Percentiles rank a stretch among this genome's conserved stretches.
Evolutionary conservation across 1,284 basidiomycete species (phyloP).

Genomic region (Boletus sp.): DNA sequence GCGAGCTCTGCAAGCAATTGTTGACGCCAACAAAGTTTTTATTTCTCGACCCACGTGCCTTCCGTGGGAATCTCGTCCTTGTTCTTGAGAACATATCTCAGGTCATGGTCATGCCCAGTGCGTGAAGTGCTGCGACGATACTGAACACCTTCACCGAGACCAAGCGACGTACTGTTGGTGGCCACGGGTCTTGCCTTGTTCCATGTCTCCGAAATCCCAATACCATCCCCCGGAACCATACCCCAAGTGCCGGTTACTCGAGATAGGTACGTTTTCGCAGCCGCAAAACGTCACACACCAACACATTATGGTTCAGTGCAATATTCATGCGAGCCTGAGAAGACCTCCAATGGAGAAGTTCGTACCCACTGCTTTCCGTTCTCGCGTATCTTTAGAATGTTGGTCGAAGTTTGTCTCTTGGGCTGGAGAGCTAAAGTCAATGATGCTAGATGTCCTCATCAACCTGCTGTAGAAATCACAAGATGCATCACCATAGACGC

Average conservation of each 20-base stretch:
- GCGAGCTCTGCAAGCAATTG: conserved; percentile 33
- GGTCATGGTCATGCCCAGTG: neutral
- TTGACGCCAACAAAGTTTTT: conserved; percentile 37
- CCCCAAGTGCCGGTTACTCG: conserved; percentile 52
- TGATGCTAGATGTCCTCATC: conserved; percentile 53
- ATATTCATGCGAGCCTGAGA: conserved; percentile 52
- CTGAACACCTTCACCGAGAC: neutral
- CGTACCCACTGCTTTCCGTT: conserved; percentile 63
- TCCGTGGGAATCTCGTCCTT: conserved; percentile 26
- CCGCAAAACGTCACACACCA: conserved; percentile 5
- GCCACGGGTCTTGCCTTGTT: neutral
- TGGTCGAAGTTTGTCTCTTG: conserved; percentile 29
- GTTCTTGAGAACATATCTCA: conserved; percentile 15
- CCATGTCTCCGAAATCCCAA: conserved; percentile 12
- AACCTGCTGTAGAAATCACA: conserved; percentile 70
- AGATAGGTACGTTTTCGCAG: conserved; percentile 42
- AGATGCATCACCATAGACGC: conserved; percentile 51
- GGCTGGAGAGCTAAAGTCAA: conserved; percentile 5
- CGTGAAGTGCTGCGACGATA: neutral
- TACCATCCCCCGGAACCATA: neutral
- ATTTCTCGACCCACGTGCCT: conserved; percentile 28
- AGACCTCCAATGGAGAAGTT: conserved; percentile 27
- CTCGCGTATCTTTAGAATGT: conserved; percentile 69
- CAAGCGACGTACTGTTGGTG: neutral
- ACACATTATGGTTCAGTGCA: conserved; percentile 39